Base-by-base conservation (phyloP, 2,329 filamentous ascomycete species). In the Fusarium tjaetaba region DNA sequence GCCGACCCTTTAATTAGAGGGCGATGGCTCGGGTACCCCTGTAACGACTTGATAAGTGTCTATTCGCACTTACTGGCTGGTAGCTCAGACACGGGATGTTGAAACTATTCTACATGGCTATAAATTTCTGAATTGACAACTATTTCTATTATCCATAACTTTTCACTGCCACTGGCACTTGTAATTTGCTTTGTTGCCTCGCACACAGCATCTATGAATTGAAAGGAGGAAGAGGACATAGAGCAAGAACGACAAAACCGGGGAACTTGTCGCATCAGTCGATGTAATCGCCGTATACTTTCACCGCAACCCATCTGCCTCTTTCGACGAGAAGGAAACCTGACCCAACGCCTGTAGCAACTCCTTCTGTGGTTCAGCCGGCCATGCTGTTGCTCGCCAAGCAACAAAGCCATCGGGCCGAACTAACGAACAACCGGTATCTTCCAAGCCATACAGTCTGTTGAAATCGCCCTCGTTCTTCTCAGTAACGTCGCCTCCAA, bases 321-420 rank as follows among this genome's bases (percentile, higher is more conserved):
- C 6, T 3, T 13, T 13, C 2, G 6, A 3, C 1, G 49, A 28
- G 26, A 36, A 38, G 7, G 24, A 22, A 10, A n/a, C 14, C 24
- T 14, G 24, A 10, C 2, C 6, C 2, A 61, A 13, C 1, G 39
- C 59, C 11, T 26, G 20, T 2, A 7, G 4, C 2, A 61, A 30
- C 6, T 24, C 49, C 8, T 22, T 18, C 30, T 56, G 13, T 20
- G 38, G 3, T 11, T 56, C 20, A 8, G 4, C 38, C 4, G 24
- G 5, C 59, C 48, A 30, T 8, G 4, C 4, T 1, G 4, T 11
- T 11, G 24, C 14, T 61, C 66, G 61, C 72, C 73, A 75, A 7
- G 73, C 64, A 34, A 73, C 9, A 16, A 71, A 65, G 1, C 70
- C 72, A 41, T 74, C 73, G 0, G 73, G 72, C 4, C 72, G 45